phyloP scores from a whole-genome alignment of 345 rosid species.

The Brassica cretica region DNA sequence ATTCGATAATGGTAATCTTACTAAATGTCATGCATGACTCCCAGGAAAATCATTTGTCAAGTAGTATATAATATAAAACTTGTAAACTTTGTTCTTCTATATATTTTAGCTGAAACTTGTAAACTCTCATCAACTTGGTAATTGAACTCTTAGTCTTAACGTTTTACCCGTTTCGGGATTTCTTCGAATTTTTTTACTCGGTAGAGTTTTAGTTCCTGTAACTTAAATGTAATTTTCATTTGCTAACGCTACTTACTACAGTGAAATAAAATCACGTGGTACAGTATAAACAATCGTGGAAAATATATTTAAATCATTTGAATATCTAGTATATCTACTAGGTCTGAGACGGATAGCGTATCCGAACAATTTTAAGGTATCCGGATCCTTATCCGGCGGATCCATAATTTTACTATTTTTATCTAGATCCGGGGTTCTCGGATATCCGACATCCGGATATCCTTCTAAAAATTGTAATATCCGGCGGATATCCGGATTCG shows the following conservation, averaged over 20 bases:
- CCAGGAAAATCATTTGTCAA: background rate
- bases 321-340: background rate
- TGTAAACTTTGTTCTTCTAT: background rate
- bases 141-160: background rate
- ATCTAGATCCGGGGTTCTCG: too few relatives aligned
- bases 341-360: too few relatives aligned
- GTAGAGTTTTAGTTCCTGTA: background rate
- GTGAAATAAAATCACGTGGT: background rate
- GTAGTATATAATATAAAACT: background rate
- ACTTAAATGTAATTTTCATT: background rate
- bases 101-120: background rate
- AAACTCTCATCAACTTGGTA: background rate
- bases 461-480: too few relatives aligned
- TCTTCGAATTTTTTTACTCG: background rate
- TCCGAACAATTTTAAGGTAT: too few relatives aligned
- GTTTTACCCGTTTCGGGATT: conserved; percentile 16
- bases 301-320: background rate
- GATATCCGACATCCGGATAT: too few relatives aligned
- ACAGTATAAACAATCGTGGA: background rate
- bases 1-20: background rate
- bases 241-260: background rate
- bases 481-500: too few relatives aligned
- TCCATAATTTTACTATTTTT: too few relatives aligned
- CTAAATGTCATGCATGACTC: background rate
- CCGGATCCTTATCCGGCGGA: too few relatives aligned